These are phyloP conservation scores for Lyophyllum atratum DNA, from an alignment of 768 basidiomycete species.

Conservation along the genomic window DNA sequence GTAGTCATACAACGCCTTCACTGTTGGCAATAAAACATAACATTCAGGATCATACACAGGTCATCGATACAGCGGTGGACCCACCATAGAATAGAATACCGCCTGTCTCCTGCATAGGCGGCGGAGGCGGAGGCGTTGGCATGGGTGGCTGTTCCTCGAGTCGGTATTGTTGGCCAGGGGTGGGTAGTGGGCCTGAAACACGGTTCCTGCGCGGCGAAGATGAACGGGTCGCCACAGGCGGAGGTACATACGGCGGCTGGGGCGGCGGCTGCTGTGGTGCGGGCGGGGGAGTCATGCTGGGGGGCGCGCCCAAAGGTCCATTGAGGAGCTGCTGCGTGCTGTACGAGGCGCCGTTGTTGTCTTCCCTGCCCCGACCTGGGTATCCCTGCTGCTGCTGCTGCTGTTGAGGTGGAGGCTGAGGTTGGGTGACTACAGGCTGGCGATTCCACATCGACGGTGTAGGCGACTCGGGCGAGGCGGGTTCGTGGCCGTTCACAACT, in stretches of 20 bases:
- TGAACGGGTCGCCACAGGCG: not conserved
- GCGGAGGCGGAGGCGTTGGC: slow-evolving; percentile 27
- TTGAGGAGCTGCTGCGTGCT: slow-evolving; percentile 2
- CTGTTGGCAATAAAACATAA: slow-evolving; percentile 34
- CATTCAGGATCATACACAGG: slow-evolving; percentile 12
- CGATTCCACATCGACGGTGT: slow-evolving; percentile 26
- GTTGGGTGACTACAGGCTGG: not conserved
- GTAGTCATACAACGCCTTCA: slow-evolving; percentile 90
- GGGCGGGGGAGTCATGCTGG: slow-evolving; percentile 13
- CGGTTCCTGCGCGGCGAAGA: not conserved
- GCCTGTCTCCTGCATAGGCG: slow-evolving; percentile 16
- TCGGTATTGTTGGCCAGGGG: slow-evolving; percentile 3
- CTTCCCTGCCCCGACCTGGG: slow-evolving; percentile 19
- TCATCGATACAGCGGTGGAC: slow-evolving; percentile 24
- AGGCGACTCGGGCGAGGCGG: slow-evolving; percentile 52
- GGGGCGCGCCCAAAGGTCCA: slow-evolving; percentile 40
- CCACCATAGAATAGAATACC: slow-evolving; percentile 82
- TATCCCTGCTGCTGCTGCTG: not conserved
- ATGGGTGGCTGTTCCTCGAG: slow-evolving; percentile 16
- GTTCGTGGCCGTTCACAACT: slow-evolving; percentile 14
- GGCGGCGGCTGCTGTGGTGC: slow-evolving; percentile 29
- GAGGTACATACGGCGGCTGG: not conserved
- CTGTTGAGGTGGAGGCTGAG: not conserved
- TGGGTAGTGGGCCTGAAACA: slow-evolving; percentile 19
- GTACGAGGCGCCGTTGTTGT: not conserved